Conservation (phyloP, 2,329 filamentous ascomycete genomes). For the Coniochaeta sp. region DNA sequence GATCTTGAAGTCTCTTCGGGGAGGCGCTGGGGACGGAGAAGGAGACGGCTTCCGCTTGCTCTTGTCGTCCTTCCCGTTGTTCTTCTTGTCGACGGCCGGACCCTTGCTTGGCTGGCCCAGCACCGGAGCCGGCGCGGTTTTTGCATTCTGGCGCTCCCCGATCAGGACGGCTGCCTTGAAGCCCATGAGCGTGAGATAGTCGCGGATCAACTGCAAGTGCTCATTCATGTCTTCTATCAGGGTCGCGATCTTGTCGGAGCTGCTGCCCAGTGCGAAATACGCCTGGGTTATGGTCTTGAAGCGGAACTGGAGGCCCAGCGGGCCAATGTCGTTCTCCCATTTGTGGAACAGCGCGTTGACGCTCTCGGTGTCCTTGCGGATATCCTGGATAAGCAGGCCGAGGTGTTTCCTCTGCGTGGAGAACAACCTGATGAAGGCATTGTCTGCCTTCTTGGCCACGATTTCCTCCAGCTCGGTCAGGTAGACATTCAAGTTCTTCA, state of each 20-base stretch:
- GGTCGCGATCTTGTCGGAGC: slow-evolving; percentile 13
- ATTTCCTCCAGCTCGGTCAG: slow-evolving; percentile 11
- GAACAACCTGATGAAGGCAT: slow-evolving; percentile 5
- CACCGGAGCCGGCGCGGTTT: not conserved
- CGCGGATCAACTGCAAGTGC: slow-evolving; percentile 7
- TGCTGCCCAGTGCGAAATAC: slow-evolving; percentile 16
- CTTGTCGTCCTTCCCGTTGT: slow-evolving; percentile 1
- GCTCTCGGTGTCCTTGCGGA: slow-evolving; percentile 12
- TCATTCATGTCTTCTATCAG: slow-evolving; percentile 14
- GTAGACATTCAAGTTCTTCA: slow-evolving; percentile 12
- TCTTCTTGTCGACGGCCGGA: not conserved
- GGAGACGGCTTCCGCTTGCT: not conserved
- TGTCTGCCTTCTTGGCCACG: slow-evolving; percentile 6
- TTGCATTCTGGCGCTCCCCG: not conserved
- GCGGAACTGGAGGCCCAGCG: slow-evolving; percentile 14
- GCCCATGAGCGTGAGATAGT: slow-evolving; percentile 12
- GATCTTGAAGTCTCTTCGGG: slow-evolving; percentile 12
- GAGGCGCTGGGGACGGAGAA: slow-evolving; percentile 5
- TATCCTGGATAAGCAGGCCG: slow-evolving; percentile 10
- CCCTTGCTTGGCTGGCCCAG: not conserved
- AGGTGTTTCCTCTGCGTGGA: slow-evolving; percentile 13
- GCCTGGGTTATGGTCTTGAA: slow-evolving; percentile 10
- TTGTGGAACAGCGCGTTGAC: slow-evolving; percentile 15
- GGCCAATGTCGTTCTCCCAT: slow-evolving; percentile 15
- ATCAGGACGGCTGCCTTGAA: not conserved